Conservation (phyloP, 2,329 filamentous ascomycete genomes). For the Daldinia sp. region DNA sequence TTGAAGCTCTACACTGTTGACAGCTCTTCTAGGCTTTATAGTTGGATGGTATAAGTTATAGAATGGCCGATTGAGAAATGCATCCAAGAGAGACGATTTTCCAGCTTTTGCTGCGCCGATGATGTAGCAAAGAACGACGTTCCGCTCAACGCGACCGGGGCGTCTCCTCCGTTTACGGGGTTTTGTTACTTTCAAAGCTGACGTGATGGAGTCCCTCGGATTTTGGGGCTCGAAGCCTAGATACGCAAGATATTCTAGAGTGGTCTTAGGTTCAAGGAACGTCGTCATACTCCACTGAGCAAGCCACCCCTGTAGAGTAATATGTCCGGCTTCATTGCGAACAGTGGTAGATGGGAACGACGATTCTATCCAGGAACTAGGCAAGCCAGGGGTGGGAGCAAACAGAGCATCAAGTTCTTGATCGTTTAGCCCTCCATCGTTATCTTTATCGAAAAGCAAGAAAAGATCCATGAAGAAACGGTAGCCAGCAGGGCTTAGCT, state of each 20-base stretch:
- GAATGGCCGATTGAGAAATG: slow-evolving; percentile 90
- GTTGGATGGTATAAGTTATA: slow-evolving; percentile 86
- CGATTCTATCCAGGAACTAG: slow-evolving; percentile 84
- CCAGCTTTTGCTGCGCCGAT: slow-evolving; percentile 85
- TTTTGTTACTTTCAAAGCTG: slow-evolving; percentile 91
- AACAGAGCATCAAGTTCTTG: slow-evolving; percentile 86
- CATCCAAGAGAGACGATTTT: slow-evolving; percentile 89
- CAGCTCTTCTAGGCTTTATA: slow-evolving; percentile 90
- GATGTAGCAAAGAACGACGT: slow-evolving; percentile 93
- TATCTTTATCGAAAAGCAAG: slow-evolving; percentile 94
- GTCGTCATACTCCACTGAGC: slow-evolving; percentile 99
- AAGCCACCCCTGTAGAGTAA: slow-evolving; percentile 96
- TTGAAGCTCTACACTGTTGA: slow-evolving; percentile 95
- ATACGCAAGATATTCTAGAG: slow-evolving; percentile 93
- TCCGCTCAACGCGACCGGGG: slow-evolving; percentile 87
- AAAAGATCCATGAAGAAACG: slow-evolving; percentile 98
- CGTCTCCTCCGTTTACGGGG: slow-evolving; percentile 83
- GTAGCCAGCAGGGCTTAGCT: slow-evolving; percentile 92
- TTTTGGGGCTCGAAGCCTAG: slow-evolving; percentile 89
- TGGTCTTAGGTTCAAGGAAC: slow-evolving; percentile 93
- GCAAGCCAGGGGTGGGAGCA: slow-evolving; percentile 89
- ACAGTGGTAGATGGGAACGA: slow-evolving; percentile 94
- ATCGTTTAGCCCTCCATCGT: slow-evolving; percentile 91
- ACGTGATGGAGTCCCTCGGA: slow-evolving; percentile 77
- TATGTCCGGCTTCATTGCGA: slow-evolving; percentile 91